Base-by-base conservation (phyloP, 306 rosid species). In the Macrotyloma uniflorum region DNA sequence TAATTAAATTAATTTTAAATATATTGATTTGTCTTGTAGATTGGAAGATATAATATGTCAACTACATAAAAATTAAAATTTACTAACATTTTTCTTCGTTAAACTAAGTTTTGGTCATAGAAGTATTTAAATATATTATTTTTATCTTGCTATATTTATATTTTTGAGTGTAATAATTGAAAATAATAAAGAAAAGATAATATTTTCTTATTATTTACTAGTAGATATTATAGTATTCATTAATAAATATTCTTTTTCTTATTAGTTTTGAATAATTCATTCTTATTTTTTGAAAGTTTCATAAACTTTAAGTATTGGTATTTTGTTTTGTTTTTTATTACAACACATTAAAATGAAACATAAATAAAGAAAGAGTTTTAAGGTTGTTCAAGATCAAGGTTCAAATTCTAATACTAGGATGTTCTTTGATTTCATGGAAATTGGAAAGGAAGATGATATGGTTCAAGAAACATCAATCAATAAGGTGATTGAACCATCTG, bases 121-220 rank as follows among this genome's bases (percentile, higher is more conserved):
- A 72, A 72, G 23, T 53, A n/a, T n/a, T n/a, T n/a, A n/a, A n/a
- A n/a, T n/a, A n/a, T n/a, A n/a, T n/a, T n/a, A n/a, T n/a, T n/a
- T n/a, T n/a, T n/a, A n/a, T n/a, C n/a, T 69, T 9, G n/a, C n/a
- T 50, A 7, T 57, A 68, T 45, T 9, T 70, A 84, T 85, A 80
- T 26, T 76, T 68, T 55, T 35, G n/a, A 19, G 0, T n/a, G 16
- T 28, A 36, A 46, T 59, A 38, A 59, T 61, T 49, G 22, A 62
- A 72, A 74, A 75, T 80, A 73, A 81, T 73, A 77, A 75, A 40
- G 64, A n/a, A 43, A 53, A 72, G 11, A 22, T 1, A 81, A 43
- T 85, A 85, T 91, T 66, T n/a, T n/a, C 77, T 54, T 85, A n/a
- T 83, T 35, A 42, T 79, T 82, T 20, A n/a, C n/a, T n/a, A n/a